A percentile compares a stretch with the other conserved stretches of the same genome.
Conservation (phyloP, 2,329 filamentous ascomycete genomes). For the Neopestalotiopsis sp. region DNA sequence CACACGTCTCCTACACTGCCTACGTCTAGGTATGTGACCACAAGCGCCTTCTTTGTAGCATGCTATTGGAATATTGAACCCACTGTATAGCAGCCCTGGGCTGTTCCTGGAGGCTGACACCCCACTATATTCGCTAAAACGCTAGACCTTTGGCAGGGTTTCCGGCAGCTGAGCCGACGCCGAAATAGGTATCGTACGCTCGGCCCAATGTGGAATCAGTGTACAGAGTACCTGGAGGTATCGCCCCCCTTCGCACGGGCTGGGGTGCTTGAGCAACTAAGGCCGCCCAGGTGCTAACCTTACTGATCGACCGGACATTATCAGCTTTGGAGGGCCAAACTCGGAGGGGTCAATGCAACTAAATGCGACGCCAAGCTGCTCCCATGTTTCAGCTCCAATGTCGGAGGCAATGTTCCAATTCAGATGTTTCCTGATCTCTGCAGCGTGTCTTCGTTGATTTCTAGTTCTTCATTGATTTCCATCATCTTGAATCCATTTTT, state of each 20-base stretch:
- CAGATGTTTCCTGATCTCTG: constrained; percentile 1
- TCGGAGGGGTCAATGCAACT: constrained; percentile 17
- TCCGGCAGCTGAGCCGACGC: neutral
- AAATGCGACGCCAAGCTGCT: constrained; percentile 24
- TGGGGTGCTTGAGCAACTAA: too few species aligned
- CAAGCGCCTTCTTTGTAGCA: too few species aligned
- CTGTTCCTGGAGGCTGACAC: neutral
- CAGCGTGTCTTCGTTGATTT: neutral
- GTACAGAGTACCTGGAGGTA: neutral
- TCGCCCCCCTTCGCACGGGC: neutral
- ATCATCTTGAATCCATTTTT: neutral
- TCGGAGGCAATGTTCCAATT: constrained; percentile 19
- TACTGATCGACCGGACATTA: neutral
- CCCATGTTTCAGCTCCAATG: constrained; percentile 24
- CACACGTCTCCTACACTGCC: too few species aligned
- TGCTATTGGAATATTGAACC: too few species aligned
- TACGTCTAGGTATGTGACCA: too few species aligned
- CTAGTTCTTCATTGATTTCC: neutral
- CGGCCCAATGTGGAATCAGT: neutral
- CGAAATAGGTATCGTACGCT: neutral
- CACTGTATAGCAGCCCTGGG: neutral
- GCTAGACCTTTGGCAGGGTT: neutral
- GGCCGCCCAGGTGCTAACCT: too few species aligned
- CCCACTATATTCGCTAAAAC: neutral
- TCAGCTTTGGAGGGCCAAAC: neutral